Percentiles rank a stretch among this genome's conserved stretches.
Evolutionary conservation across 2,329 filamentous ascomycete genomes (phyloP).

Genomic region (Aureobasidium subglaciale): DNA sequence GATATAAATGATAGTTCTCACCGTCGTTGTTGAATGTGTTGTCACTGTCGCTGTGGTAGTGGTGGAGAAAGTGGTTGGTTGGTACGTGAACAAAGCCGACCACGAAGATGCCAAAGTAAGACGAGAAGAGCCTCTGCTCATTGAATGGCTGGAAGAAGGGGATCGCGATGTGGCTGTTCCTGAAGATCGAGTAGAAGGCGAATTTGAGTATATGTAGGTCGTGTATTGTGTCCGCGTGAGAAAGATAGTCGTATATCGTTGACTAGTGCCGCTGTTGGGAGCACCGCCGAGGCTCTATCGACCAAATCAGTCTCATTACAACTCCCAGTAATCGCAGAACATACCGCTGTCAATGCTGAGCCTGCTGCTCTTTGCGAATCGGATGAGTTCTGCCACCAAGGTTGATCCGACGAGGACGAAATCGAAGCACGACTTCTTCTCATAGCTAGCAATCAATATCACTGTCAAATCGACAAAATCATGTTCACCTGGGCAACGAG

Average conservation of each 20-base stretch:
- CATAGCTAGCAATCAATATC: neutral
- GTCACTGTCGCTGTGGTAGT: neutral
- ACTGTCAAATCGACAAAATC: neutral
- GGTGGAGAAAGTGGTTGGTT: neutral
- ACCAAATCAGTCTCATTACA: neutral
- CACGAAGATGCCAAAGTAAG: neutral
- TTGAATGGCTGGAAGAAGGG: neutral
- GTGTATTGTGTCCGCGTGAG: conserved; percentile 2
- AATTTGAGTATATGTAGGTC: neutral
- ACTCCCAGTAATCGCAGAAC: neutral
- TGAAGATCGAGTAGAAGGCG: neutral
- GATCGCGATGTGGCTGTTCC: too few species aligned
- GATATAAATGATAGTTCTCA: neutral
- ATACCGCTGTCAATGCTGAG: neutral
- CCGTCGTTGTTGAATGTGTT: neutral
- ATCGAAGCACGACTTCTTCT: neutral
- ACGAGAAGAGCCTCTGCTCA: neutral
- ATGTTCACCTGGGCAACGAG: neutral
- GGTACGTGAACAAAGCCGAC: neutral
- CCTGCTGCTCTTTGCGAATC: neutral
- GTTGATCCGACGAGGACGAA: neutral
- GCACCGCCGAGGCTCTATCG: neutral
- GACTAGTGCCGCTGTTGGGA: neutral
- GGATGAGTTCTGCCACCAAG: conserved; percentile 6
- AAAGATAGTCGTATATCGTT: neutral